These are phyloP conservation scores for Dimocarpus longan DNA, from an alignment of 345 rosid genomes.

Conservation along the genomic window DNA sequence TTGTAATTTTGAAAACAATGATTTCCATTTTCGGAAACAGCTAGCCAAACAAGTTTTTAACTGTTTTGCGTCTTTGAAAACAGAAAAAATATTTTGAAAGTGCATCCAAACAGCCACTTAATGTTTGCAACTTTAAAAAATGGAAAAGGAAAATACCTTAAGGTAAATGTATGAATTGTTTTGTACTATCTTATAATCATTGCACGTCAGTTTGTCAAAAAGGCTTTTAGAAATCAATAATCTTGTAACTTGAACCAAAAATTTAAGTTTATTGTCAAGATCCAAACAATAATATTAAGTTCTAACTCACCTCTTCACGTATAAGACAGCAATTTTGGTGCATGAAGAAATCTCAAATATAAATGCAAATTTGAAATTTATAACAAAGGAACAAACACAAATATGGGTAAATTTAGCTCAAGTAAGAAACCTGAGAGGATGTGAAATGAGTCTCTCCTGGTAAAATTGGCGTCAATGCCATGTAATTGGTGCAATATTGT, in stretches of 20 bases:
- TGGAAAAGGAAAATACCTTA: not conserved
- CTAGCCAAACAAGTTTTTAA: not conserved
- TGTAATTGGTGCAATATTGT: not conserved
- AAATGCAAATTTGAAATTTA: not conserved
- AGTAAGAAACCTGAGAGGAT: not conserved
- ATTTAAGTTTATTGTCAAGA: not conserved
- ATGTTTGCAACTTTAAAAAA: not conserved
- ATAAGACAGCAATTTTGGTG: not conserved
- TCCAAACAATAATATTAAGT: not conserved
- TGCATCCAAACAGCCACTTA: not conserved
- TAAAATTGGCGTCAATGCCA: not conserved
- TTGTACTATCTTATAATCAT: too few relatives aligned
- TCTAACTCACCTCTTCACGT: not conserved
- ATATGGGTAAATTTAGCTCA: not conserved
- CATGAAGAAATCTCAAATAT: not conserved
- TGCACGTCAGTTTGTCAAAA: not conserved
- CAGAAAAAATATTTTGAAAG: not conserved
- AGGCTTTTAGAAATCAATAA: not conserved
- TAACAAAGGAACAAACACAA: not conserved
- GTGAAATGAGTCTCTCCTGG: not conserved
- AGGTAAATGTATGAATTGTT: not conserved
- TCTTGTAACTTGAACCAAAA: not conserved
- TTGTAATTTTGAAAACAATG: not conserved
- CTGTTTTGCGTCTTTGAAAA: not conserved
- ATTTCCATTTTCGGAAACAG: not conserved